Conservation (phyloP, 1,284 basidiomycete genomes). For the Testicularia cyperi region DNA sequence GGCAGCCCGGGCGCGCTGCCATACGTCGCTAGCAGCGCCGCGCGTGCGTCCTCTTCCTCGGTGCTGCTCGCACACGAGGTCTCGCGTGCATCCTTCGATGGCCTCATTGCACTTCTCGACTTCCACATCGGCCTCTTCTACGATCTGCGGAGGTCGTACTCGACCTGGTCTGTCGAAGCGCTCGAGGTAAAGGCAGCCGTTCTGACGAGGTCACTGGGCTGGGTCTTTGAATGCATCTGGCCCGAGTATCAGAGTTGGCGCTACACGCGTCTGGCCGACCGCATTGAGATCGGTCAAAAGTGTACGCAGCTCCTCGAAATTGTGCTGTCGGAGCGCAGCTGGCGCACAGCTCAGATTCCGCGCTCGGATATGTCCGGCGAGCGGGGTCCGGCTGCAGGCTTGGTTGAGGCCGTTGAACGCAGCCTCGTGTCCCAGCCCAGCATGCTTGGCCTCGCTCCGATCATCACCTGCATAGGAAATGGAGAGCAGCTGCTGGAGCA, state of each 20-base stretch:
- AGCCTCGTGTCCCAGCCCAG: conserved; percentile 72
- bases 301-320: conserved; percentile 70
- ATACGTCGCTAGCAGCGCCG: conserved; percentile 9
- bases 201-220: conserved; percentile 72
- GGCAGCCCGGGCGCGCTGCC: conserved; percentile 62
- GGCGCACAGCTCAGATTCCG: conserved; percentile 7
- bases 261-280: conserved; percentile 73
- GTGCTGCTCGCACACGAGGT: conserved; percentile 73
- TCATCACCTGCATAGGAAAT: conserved; percentile 70
- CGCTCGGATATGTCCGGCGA: conserved; percentile 53
- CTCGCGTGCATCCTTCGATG: conserved; percentile 73
- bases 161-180: conserved; percentile 65
- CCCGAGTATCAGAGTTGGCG: conserved; percentile 79
- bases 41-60: conserved; percentile 54
- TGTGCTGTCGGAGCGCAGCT: conserved; percentile 66
- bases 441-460: conserved; percentile 72
- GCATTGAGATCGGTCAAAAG: conserved; percentile 75
- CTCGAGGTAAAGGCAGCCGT: conserved; percentile 78
- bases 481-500: conserved; percentile 68
- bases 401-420: conserved; percentile 67
- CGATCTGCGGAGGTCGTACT: conserved; percentile 69
- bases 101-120: conserved; percentile 74
- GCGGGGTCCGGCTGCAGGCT: conserved; percentile 11
- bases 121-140: conserved; percentile 74
- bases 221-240: conserved; percentile 83